Evolutionary conservation across 768 basidiomycete genomes (phyloP).

Genomic region (Rhizopogon vesiculosus): DNA sequence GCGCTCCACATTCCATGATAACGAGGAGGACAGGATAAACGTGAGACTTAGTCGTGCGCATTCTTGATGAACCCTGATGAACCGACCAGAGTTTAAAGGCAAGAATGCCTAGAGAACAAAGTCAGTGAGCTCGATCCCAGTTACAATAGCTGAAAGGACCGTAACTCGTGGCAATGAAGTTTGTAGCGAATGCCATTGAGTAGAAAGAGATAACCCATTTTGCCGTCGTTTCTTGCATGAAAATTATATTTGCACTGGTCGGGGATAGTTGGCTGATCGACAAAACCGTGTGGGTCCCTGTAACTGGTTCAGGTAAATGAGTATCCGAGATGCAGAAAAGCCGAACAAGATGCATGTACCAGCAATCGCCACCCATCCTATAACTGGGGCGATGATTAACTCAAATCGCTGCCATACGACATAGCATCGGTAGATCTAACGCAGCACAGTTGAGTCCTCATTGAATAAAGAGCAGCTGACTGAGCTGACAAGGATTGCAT

Average conservation of each 20-base stretch:
- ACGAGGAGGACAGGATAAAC: neutral
- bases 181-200: constrained; percentile 6
- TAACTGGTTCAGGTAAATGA: constrained; percentile 1
- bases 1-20: neutral
- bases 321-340: neutral
- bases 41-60: neutral
- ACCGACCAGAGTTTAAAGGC: neutral
- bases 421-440: constrained; percentile 9
- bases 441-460: neutral
- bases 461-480: neutral
- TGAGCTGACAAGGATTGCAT: constrained; percentile 11
- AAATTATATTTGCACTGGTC: neutral
- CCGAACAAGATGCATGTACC: neutral
- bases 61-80: neutral
- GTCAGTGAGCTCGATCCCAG: neutral
- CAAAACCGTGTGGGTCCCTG: constrained; percentile 1
- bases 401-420: constrained; percentile 3
- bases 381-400: neutral
- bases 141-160: neutral
- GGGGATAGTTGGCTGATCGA: neutral
- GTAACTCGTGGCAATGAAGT: constrained; percentile 6
- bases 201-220: constrained; percentile 10
- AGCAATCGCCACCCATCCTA: neutral
- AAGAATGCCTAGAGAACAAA: neutral
- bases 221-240: constrained; percentile 4